These are phyloP conservation scores for Akanthomyces lecanii DNA, from an alignment of 2,329 filamentous ascomycete genomes.

Conservation along the genomic window DNA sequence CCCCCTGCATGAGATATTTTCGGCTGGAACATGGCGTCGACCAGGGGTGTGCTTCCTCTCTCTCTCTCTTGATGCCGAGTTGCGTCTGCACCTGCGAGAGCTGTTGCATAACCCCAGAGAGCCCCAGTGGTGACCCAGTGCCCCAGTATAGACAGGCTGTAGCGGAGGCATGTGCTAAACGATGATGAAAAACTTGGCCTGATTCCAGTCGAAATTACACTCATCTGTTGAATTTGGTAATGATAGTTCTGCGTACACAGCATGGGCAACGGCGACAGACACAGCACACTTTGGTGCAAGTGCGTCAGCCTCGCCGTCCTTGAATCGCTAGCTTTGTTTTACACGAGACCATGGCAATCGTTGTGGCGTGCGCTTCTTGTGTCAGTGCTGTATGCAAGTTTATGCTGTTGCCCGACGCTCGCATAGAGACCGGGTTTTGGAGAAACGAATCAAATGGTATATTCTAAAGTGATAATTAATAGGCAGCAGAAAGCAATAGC, in stretches of 20 bases:
- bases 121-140: no score
- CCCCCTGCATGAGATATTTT: background rate
- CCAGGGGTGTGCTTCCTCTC: background rate
- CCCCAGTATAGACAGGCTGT: background rate
- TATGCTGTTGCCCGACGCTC: background rate
- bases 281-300: background rate
- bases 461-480: background rate
- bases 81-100: background rate
- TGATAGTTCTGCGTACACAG: background rate
- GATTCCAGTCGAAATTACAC: background rate
- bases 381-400: background rate
- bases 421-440: background rate
- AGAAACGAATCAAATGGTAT: constrained; percentile 3
- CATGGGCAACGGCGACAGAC: background rate
- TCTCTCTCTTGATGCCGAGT: background rate
- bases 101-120: background rate
- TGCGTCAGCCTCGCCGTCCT: background rate
- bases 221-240: no score
- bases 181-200: background rate
- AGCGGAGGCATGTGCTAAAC: background rate
- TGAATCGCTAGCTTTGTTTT: background rate
- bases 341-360: background rate
- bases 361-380: background rate
- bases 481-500: background rate
- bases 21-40: constrained; percentile 1